Conservation (phyloP, 148 eudicot species). For the Amaranthus cruentus region DNA sequence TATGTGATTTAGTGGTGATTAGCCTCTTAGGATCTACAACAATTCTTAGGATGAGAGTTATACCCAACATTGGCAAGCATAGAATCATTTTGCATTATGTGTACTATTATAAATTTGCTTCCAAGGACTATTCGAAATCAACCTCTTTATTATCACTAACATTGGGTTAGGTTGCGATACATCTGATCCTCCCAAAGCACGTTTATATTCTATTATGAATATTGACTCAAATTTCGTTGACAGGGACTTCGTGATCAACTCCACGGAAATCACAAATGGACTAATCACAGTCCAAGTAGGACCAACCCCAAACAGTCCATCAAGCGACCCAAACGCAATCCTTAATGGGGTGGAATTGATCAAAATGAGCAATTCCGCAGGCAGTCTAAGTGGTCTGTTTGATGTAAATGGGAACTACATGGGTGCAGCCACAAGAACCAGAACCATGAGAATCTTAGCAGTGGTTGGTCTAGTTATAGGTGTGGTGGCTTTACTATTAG, state of each 20-base stretch:
- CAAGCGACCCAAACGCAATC: slow-evolving; percentile 44
- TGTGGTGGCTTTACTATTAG: slow-evolving; percentile 30
- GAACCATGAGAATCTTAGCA: slow-evolving; percentile 29
- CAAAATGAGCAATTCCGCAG: slow-evolving; percentile 59
- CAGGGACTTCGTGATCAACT: slow-evolving; percentile 47
- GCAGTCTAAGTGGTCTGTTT: slow-evolving; percentile 56
- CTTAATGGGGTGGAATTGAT: slow-evolving; percentile 60
- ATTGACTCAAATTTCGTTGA: neutral
- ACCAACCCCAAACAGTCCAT: slow-evolving; percentile 18
- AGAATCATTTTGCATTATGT: too few relatives aligned
- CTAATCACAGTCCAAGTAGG: slow-evolving; percentile 51
- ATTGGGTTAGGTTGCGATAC: too few relatives aligned
- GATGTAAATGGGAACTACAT: slow-evolving; percentile 36
- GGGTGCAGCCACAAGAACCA: slow-evolving; percentile 23
- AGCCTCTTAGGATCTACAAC: too few relatives aligned
- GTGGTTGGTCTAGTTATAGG: slow-evolving; percentile 37
- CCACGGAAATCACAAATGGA: slow-evolving; percentile 38
- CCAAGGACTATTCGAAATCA: too few relatives aligned
- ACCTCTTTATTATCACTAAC: too few relatives aligned
- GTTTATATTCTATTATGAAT: too few relatives aligned
- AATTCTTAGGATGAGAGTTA: too few relatives aligned
- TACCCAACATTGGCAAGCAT: too few relatives aligned
- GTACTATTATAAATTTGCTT: too few relatives aligned
- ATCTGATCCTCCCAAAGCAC: too few relatives aligned
- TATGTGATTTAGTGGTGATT: too few relatives aligned